Percentiles rank a stretch among this genome's conserved stretches.
Conservation (phyloP, 495 filamentous ascomycete genomes). For the Hypoxylon cercidicola region DNA sequence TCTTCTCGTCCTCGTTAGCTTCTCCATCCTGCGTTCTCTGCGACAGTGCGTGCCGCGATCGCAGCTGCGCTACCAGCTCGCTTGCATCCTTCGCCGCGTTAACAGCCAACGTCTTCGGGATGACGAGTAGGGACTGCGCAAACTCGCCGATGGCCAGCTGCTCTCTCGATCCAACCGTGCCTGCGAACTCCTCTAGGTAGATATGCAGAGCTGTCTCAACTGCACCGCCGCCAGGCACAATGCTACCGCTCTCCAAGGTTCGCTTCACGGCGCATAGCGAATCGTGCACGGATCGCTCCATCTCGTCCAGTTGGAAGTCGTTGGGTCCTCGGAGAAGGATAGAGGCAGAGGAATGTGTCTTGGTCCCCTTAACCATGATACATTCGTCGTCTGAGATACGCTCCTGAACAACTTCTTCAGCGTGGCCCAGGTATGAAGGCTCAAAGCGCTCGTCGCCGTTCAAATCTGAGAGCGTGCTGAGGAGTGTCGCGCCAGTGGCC, state of each 20-base stretch:
- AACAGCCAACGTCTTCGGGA: conserved; percentile 95
- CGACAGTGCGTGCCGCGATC: conserved; percentile 91
- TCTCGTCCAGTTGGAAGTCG: conserved; percentile 97
- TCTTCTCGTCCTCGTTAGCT: conserved; percentile 85
- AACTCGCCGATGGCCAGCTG: conserved; percentile 99
- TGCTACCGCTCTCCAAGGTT: conserved; percentile 94
- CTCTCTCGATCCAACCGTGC: conserved; percentile 95
- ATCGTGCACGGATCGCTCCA: conserved; percentile 98
- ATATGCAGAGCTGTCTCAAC: conserved; percentile 99
- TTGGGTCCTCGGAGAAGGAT: conserved; percentile 97
- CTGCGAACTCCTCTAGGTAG: conserved; percentile 99
- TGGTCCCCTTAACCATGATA: conserved; percentile 95
- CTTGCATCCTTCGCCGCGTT: conserved; percentile 97
- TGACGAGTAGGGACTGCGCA: conserved; percentile 89
- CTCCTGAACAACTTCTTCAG: conserved; percentile 96
- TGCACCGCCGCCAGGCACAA: conserved; percentile 95
- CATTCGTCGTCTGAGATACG: conserved; percentile 99
- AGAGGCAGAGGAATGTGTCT: conserved; percentile 90
- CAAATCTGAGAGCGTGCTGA: conserved; percentile 92
- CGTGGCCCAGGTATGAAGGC: conserved; percentile 83
- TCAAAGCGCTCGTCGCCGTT: conserved; percentile 99
- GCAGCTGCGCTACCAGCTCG: conserved; percentile 94
- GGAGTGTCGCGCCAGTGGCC: conserved; percentile 91
- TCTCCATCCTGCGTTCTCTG: conserved; percentile 88
- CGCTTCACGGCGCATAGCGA: conserved; percentile 96